These are phyloP conservation scores for Osmanthus fragrans DNA, from an alignment of 257 asterid genomes.

Conservation along the genomic window DNA sequence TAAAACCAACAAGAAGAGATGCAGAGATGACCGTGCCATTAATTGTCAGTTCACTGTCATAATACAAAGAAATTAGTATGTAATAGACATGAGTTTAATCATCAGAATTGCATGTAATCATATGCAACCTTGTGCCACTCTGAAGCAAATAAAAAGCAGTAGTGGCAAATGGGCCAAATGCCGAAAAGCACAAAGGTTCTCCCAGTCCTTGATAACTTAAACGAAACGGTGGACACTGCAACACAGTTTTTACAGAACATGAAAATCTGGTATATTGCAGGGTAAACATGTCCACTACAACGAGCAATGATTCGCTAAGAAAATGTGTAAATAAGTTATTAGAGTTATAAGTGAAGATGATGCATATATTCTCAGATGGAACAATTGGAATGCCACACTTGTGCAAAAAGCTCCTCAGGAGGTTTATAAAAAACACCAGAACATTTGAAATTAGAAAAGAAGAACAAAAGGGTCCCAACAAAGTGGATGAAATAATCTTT, in stretches of 20 bases:
- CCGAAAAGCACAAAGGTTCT: conserved; percentile 92
- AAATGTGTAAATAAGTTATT: neutral
- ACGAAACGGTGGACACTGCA: conserved; percentile 94
- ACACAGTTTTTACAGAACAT: neutral
- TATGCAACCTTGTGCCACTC: conserved; percentile 53
- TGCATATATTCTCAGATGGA: neutral
- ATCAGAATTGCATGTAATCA: conserved; percentile 5
- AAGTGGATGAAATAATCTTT: neutral
- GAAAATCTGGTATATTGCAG: neutral
- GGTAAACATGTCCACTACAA: neutral
- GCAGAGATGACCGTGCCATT: conserved; percentile 63
- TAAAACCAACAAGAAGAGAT: conserved; percentile 82
- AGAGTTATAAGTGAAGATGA: neutral
- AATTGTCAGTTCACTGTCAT: conserved; percentile 54
- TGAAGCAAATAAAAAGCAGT: conserved; percentile 90
- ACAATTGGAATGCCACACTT: neutral
- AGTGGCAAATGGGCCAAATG: conserved; percentile 91
- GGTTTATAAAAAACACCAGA: neutral
- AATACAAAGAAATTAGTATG: conserved; percentile 17
- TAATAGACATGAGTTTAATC: conserved; percentile 4
- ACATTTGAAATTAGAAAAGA: neutral
- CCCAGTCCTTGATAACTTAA: conserved; percentile 86
- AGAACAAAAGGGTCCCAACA: neutral
- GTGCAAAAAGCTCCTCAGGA: neutral
- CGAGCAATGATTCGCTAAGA: neutral